Percentiles rank a stretch among this genome's conserved stretches.
These are phyloP conservation scores for Malus asiatica DNA, from an alignment of 306 rosid genomes.

Conservation along the genomic window DNA sequence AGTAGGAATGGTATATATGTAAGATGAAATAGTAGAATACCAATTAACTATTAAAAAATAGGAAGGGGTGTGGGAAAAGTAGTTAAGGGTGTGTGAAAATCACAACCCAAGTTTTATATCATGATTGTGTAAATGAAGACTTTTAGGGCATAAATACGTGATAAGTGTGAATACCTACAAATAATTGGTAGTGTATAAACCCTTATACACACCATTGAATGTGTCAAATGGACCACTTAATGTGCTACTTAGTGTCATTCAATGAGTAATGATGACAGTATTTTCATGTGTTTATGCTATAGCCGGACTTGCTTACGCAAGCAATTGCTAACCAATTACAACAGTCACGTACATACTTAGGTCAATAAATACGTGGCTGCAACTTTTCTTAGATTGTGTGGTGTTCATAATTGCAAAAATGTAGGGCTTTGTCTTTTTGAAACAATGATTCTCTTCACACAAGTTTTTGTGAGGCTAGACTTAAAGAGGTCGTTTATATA, in stretches of 20 bases:
- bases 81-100: no score
- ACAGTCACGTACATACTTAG: neutral
- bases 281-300: no score
- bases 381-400: neutral
- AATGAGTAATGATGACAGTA: no score
- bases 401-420: neutral
- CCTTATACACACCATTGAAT: no score
- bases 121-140: neutral
- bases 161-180: no score
- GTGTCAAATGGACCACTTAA: no score
- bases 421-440: neutral
- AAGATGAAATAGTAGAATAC: no score
- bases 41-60: no score
- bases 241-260: no score
- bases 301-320: neutral
- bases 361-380: neutral
- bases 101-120: neutral
- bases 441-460: neutral
- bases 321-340: neutral
- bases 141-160: neutral
- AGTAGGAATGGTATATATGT: no score
- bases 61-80: no score
- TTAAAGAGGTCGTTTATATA: neutral
- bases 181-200: no score
- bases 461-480: neutral